phyloP scores from a whole-genome alignment of 176 grass and related monocot genomes.

The Poa annua region DNA sequence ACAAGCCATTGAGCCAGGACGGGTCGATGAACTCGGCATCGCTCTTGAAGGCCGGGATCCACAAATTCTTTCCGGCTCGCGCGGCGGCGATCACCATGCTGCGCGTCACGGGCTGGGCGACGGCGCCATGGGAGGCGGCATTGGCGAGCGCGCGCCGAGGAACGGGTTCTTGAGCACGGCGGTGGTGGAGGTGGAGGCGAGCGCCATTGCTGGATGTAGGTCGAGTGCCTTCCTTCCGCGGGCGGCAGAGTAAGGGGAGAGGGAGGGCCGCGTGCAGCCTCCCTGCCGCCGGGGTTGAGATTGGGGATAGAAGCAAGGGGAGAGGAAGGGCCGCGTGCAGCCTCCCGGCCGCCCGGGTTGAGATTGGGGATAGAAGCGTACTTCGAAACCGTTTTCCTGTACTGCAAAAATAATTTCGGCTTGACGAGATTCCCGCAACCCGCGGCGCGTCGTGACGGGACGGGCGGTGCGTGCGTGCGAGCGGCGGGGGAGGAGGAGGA shows the following conservation, averaged over 20 bases:
- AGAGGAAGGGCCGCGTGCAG: no score
- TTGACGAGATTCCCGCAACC: no score
- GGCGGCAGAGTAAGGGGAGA: not conserved
- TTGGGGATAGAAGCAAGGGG: no score
- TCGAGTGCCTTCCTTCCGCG: not conserved
- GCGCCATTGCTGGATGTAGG: constrained; percentile 47
- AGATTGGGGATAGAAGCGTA: no score
- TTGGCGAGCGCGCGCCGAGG: constrained; percentile 64
- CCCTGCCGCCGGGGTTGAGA: no score
- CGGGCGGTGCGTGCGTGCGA: no score
- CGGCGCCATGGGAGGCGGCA: constrained; percentile 34
- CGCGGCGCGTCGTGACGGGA: no score
- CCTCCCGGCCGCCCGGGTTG: no score
- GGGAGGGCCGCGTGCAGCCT: no score
- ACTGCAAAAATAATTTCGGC: no score
- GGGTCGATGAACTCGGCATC: constrained; percentile 72
- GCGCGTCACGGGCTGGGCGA: constrained; percentile 37
- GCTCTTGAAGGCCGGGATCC: constrained; percentile 73
- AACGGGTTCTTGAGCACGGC: constrained; percentile 75
- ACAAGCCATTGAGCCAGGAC: constrained; percentile 51
- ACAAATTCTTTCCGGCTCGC: constrained; percentile 71
- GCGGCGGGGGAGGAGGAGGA: no score
- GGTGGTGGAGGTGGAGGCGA: constrained; percentile 80
- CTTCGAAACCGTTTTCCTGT: no score
- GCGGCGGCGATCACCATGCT: constrained; percentile 59